phyloP scores from a whole-genome alignment of 1,139 yeast species.

The Taphrina populina region DNA sequence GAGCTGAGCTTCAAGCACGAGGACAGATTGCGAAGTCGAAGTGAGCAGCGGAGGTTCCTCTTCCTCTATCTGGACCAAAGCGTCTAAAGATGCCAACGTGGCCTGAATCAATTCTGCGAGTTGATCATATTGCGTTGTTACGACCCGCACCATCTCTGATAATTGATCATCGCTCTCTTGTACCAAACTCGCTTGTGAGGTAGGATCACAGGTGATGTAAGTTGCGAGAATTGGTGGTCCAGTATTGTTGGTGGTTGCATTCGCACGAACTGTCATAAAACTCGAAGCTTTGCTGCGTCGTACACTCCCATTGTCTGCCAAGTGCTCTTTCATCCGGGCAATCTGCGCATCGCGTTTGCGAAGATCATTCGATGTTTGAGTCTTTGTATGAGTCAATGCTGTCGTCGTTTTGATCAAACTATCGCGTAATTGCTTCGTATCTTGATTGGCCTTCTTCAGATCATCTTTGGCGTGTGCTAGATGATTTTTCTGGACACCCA shows the following conservation, averaged over 20 bases:
- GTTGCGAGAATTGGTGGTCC: conserved; percentile 14
- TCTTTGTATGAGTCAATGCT: conserved; percentile 21
- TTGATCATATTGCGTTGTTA: conserved; percentile 20
- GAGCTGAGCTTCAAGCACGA: conserved; percentile 31
- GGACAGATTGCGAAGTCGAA: conserved; percentile 15
- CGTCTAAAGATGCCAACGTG: conserved; percentile 20
- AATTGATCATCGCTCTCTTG: conserved; percentile 18
- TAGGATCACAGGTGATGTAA: not conserved
- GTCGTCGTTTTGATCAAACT: conserved; percentile 3
- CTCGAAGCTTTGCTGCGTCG: conserved; percentile 16
- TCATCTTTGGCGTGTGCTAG: conserved; percentile 24
- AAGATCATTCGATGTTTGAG: conserved; percentile 22
- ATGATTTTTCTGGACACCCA: conserved; percentile 24
- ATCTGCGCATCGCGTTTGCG: conserved; percentile 28
- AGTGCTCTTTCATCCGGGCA: conserved; percentile 24
- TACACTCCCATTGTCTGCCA: conserved; percentile 19
- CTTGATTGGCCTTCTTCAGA: conserved; percentile 1
- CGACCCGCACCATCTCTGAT: conserved; percentile 16
- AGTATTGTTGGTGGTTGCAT: conserved; percentile 9
- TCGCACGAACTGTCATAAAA: conserved; percentile 9
- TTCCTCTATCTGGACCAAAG: conserved; percentile 23
- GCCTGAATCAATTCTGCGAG: conserved; percentile 31
- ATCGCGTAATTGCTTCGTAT: conserved; percentile 13
- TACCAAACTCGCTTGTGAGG: conserved; percentile 1
- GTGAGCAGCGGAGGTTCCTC: conserved; percentile 18